These are phyloP conservation scores for Aquanectria penicillioides DNA, from an alignment of 2,329 filamentous ascomycete species.

Conservation along the genomic window DNA sequence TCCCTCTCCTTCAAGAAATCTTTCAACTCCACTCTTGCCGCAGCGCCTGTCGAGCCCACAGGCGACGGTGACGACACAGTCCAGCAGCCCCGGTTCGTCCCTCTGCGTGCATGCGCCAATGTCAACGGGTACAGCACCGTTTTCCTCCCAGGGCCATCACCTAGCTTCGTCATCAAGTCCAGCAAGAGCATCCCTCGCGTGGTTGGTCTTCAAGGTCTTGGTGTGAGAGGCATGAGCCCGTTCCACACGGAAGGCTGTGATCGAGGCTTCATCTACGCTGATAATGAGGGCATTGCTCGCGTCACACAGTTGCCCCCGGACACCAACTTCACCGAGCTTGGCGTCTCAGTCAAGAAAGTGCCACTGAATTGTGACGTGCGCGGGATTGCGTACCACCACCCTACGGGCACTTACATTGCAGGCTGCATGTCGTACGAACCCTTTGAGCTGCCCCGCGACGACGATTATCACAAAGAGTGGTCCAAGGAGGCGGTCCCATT, in stretches of 20 bases:
- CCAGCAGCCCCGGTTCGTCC: slow-evolving; percentile 57
- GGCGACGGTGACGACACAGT: slow-evolving; percentile 66
- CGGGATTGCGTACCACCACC: slow-evolving; percentile 79
- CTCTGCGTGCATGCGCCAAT: slow-evolving; percentile 68
- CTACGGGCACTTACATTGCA: slow-evolving; percentile 79
- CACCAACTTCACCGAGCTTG: slow-evolving; percentile 76
- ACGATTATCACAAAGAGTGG: slow-evolving; percentile 85
- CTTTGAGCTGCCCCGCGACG: slow-evolving; percentile 88
- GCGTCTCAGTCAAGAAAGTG: slow-evolving; percentile 79
- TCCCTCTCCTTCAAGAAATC: slow-evolving; percentile 81
- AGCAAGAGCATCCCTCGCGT: slow-evolving; percentile 81
- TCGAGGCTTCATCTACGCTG: slow-evolving; percentile 84
- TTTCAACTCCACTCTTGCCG: slow-evolving; percentile 73
- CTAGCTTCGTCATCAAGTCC: slow-evolving; percentile 85
- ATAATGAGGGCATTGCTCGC: slow-evolving; percentile 75
- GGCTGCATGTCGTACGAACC: slow-evolving; percentile 74
- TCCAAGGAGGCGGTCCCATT: slow-evolving; percentile 73
- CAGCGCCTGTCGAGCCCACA: slow-evolving; percentile 58
- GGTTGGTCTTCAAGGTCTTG: slow-evolving; percentile 74
- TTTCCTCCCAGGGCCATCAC: slow-evolving; percentile 82
- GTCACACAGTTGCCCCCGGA: slow-evolving; percentile 76
- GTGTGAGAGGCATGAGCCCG: slow-evolving; percentile 75
- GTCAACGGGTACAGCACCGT: slow-evolving; percentile 84
- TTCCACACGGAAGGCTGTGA: slow-evolving; percentile 84
- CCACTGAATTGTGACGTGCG: slow-evolving; percentile 76